Evolutionary conservation across 2,329 filamentous ascomycete species (phyloP).

Genomic region (Claviceps sorghi): DNA sequence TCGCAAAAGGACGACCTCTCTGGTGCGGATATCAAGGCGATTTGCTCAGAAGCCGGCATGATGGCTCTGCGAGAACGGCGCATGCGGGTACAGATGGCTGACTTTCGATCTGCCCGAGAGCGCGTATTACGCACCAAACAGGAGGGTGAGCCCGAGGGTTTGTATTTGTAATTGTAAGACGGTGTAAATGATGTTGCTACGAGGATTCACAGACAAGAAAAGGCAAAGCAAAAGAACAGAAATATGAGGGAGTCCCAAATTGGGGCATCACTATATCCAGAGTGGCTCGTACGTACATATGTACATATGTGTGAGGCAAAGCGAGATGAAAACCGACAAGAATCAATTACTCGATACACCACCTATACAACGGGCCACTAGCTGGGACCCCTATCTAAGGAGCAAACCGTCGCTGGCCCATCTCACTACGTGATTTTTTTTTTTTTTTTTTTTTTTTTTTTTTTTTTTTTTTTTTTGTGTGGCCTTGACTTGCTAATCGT

Average conservation of each 20-base stretch:
- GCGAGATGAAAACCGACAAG: not conserved
- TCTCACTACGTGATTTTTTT: too few relatives aligned
- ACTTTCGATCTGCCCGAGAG: conserved; percentile 86
- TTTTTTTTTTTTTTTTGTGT: not conserved
- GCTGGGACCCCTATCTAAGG: not conserved
- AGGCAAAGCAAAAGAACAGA: not conserved
- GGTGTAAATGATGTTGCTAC: conserved; percentile 1
- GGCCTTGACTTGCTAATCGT: too few relatives aligned
- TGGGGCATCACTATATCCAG: not conserved
- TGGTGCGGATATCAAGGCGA: conserved; percentile 96
- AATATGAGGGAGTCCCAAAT: not conserved
- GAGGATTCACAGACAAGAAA: not conserved
- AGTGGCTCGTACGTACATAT: not conserved
- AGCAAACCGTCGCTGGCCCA: not conserved
- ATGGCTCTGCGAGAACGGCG: conserved; percentile 86
- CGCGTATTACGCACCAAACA: conserved; percentile 96
- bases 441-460: not conserved
- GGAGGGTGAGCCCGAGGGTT: conserved; percentile 91
- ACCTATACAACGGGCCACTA: not conserved
- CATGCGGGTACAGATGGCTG: conserved; percentile 98
- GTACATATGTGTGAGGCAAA: not conserved
- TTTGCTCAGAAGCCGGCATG: conserved; percentile 92
- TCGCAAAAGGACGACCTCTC: conserved; percentile 95
- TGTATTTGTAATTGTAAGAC: conserved; percentile 68
- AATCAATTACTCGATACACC: not conserved